These are phyloP conservation scores for Cryphonectria japonica DNA, from an alignment of 2,329 filamentous ascomycete species.

Conservation along the genomic window DNA sequence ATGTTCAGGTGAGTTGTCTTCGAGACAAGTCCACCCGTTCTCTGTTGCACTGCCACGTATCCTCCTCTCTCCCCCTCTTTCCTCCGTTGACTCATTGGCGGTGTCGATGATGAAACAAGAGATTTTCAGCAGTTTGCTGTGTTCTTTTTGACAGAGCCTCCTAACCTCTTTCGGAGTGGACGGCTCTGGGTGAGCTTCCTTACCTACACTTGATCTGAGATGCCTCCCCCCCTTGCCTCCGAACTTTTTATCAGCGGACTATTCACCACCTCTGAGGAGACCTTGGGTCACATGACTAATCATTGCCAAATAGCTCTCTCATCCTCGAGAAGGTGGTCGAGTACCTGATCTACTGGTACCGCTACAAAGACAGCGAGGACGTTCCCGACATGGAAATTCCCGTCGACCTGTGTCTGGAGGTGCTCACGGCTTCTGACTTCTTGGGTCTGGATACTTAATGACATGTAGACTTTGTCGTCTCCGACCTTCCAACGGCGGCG, in stretches of 20 bases:
- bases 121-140: constrained; percentile 43
- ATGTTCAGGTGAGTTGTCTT: constrained; percentile 69
- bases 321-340: constrained; percentile 81
- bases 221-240: neutral
- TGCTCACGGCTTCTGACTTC: constrained; percentile 78
- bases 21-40: constrained; percentile 12
- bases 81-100: constrained; percentile 9
- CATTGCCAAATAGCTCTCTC: constrained; percentile 56
- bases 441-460: constrained; percentile 67
- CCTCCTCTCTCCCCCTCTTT: constrained; percentile 13
- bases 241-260: neutral
- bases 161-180: constrained; percentile 30
- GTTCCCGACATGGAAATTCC: constrained; percentile 83
- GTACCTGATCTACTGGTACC: constrained; percentile 83
- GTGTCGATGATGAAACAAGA: constrained; percentile 43
- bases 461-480: constrained; percentile 20
- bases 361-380: constrained; percentile 69
- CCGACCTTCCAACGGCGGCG: constrained; percentile 7
- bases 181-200: constrained; percentile 53
- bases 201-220: constrained; percentile 69
- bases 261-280: constrained; percentile 11
- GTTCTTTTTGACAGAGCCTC: constrained; percentile 53
- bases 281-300: constrained; percentile 30
- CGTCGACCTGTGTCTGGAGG: constrained; percentile 75
- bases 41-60: constrained; percentile 4